Base-by-base conservation (phyloP, 2,329 filamentous ascomycete genomes). In the Aspergillus glaucus region DNA sequence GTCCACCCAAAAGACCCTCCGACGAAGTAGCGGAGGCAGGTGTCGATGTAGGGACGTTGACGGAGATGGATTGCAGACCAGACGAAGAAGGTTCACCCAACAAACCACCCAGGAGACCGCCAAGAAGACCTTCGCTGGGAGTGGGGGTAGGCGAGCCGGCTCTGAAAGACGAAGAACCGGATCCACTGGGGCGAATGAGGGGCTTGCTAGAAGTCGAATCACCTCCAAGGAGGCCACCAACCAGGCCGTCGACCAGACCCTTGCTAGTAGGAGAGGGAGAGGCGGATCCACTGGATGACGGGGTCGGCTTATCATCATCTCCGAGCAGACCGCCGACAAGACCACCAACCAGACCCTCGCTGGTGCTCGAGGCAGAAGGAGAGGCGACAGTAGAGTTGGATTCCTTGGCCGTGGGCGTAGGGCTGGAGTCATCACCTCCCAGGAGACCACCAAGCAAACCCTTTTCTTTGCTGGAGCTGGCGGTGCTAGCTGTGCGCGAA, bases 121-220 rank as follows among this genome's bases (percentile, higher is more conserved):
- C 54, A 22, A 55, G 32, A 7, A 56, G 49, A 42, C 51, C 49
- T 45, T 26, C 42, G 24, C 32, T 36, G 10, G 44, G 36, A 22
- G 46, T 45, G 5, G 48, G 34, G 24, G 49, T 45, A 9, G 34
- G 34, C 34, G 34, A 37, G 34, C 34, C 34, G n/a, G 17, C 34
- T 17, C 17, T 37, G 34, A 37, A 37, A 9, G 34, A 14, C 6
- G 32, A 36, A 36, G 34, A 22, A 22, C 22, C 34, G 5, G 34
- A 17, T 36, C 26, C 26, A 30, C 26, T 30, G 10, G 26, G 26
- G 10, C 14, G 34, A 15, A 36, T 17, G 15, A 36, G 14, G 15
- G 34, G 34, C 34, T 36, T 36, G 10, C 37, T 40, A 8, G 37
- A 19, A 22, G 37, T 41, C 10, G 39, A 26, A 10, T 43, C 22